phyloP scores from a whole-genome alignment of 139 green algal species.

The Zygnema circumcarinatum region DNA sequence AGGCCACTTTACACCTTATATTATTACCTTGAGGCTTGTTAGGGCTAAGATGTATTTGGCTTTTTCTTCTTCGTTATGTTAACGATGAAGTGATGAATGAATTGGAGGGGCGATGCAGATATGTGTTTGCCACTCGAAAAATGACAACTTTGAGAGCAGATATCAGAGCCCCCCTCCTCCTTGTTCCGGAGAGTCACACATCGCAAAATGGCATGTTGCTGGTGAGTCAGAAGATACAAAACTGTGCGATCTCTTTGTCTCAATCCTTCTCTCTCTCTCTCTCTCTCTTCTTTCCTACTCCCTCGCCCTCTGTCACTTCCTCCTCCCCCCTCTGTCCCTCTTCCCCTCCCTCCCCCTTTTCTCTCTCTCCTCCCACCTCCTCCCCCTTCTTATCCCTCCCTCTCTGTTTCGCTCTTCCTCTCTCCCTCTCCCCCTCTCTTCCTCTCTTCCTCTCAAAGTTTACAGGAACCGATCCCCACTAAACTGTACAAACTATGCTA shows the following conservation, averaged over 20 bases:
- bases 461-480: too few relatives aligned
- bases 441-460: not conserved
- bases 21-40: too few relatives aligned
- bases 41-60: too few relatives aligned
- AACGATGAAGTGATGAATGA: too few relatives aligned
- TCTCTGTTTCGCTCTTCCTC: not conserved
- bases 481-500: too few relatives aligned
- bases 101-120: too few relatives aligned
- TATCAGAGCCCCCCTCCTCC: not conserved
- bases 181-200: not conserved
- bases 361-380: not conserved
- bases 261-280: not conserved
- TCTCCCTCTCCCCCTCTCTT: not conserved
- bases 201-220: not conserved
- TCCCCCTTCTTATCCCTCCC: not conserved
- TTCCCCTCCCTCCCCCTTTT: not conserved
- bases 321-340: not conserved
- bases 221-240: too few relatives aligned
- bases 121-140: slow-evolving; percentile 14
- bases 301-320: not conserved
- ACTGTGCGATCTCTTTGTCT: not conserved
- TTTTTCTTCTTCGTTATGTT: too few relatives aligned
- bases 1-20: too few relatives aligned
- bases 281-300: not conserved
- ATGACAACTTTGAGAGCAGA: not conserved